Evolutionary conservation across 2,329 filamentous ascomycete genomes (phyloP), one percentile per base, ranked within the genome.

Genomic region (Xylariaceae sp.): DNA sequence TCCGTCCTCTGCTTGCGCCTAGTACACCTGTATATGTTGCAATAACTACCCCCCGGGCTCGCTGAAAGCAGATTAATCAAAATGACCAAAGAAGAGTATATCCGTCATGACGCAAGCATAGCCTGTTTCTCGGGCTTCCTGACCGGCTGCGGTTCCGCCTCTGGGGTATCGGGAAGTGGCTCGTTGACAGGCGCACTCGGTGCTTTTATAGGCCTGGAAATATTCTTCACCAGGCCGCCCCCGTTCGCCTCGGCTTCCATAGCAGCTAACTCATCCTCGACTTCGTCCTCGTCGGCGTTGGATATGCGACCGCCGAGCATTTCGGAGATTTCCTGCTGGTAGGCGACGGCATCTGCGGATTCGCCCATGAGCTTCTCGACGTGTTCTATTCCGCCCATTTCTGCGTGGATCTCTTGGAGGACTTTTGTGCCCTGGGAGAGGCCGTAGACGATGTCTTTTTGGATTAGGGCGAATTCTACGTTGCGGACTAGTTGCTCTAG

Each of bases 311-410:
- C 89, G 33, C 87, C 89, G 2, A 99, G 82, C 81, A 97, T 89
- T 45, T 96, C 90, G 72, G 87, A 94, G 62, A 99, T 82, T 76
- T 99, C 93, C 89, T 88, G 81, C 70, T 97, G 93, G 73, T 97
- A 97, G 31, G 90, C 90, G 63, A 90, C 83, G 7, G 91, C 93
- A 63, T 97, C 94, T 34, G 89, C 90, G 42, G 84, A 90, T 71
- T 97, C 92, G 19, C 89, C 91, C 86, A 97, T 89, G 63, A 99
- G 77, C 78, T 94, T 93, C 80, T 97, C 94, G 46, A 97, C 91
- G 58, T 88, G 86, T 63, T 96, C 92, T 56, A 99, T 76, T 2
- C 94, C 93, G 52, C 93, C 93, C 89, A 99, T 97, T 76, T 99
- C 93, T 64, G 82, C 83, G 69, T 97, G 88, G 53, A 99, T 97